These are phyloP conservation scores for Eucalyptus fibrosa DNA, from an alignment of 345 rosid species.

Conservation along the genomic window DNA sequence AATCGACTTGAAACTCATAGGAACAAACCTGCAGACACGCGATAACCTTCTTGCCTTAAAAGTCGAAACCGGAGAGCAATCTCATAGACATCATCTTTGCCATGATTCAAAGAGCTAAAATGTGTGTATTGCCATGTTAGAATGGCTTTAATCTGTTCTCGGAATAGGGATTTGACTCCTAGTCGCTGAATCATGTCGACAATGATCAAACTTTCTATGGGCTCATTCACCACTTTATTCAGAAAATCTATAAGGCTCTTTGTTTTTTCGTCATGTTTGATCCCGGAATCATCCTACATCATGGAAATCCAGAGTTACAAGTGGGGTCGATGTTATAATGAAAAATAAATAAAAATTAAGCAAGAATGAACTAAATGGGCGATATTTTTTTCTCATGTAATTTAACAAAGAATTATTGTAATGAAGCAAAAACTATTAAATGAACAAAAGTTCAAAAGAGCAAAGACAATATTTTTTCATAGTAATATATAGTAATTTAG, in stretches of 20 bases:
- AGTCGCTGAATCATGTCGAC: no score
- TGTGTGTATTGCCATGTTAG: constrained; percentile 1
- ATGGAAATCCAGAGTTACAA: no score
- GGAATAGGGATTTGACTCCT: no score
- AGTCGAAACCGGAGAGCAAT: constrained; percentile 18
- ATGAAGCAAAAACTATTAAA: neutral
- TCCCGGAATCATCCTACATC: neutral
- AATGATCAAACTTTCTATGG: neutral
- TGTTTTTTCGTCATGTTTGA: no score
- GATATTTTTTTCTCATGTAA: neutral
- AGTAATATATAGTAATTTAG: neutral
- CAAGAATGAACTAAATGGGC: neutral
- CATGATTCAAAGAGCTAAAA: neutral
- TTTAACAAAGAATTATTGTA: neutral
- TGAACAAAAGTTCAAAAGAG: no score
- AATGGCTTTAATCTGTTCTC: constrained; percentile 12
- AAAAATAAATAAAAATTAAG: neutral
- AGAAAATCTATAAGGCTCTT: neutral
- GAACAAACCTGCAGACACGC: constrained; percentile 6
- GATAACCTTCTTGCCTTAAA: constrained; percentile 14
- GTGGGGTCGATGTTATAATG: no score
- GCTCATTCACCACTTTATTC: neutral
- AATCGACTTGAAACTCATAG: neutral
- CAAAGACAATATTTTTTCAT: no score
- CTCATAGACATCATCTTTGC: neutral